Conservation (phyloP, 176 grass and related monocot genomes). For the Ananas comosus region DNA sequence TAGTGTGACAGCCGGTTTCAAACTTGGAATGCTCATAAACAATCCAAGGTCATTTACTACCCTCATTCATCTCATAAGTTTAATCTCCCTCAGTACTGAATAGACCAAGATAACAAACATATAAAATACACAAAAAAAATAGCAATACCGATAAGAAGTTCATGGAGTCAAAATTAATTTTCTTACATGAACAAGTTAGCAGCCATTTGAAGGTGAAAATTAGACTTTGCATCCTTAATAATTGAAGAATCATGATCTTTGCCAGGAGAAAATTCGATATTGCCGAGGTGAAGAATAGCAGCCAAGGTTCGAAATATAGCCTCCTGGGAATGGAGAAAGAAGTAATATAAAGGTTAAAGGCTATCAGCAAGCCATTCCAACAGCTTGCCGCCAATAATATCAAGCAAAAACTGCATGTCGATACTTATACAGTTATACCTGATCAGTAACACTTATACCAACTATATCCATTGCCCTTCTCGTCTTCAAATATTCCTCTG, state of each 20-base stretch:
- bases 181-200: conserved; percentile 84
- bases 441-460: conserved; percentile 72
- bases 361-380: conserved; percentile 17
- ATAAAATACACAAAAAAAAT: too few relatives aligned
- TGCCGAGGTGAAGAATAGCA: conserved; percentile 99
- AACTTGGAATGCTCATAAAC: too few relatives aligned
- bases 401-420: not conserved
- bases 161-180: conserved; percentile 9
- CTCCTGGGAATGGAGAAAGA: conserved; percentile 40
- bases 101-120: too few relatives aligned
- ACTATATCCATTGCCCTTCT: conserved; percentile 97
- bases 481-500: conserved; percentile 88
- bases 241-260: conserved; percentile 79
- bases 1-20: too few relatives aligned
- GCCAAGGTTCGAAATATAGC: conserved; percentile 90
- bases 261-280: conserved; percentile 91
- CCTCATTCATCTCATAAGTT: too few relatives aligned
- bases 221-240: conserved; percentile 67
- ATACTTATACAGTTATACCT: conserved; percentile 55
- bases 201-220: conserved; percentile 81
- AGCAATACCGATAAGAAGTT: too few relatives aligned
- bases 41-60: too few relatives aligned
- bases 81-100: too few relatives aligned
- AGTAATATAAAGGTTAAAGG: conserved; percentile 13
- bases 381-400: not conserved